These are phyloP conservation scores for Boletus pseudopeckii DNA, from an alignment of 768 basidiomycete genomes.

Conservation along the genomic window DNA sequence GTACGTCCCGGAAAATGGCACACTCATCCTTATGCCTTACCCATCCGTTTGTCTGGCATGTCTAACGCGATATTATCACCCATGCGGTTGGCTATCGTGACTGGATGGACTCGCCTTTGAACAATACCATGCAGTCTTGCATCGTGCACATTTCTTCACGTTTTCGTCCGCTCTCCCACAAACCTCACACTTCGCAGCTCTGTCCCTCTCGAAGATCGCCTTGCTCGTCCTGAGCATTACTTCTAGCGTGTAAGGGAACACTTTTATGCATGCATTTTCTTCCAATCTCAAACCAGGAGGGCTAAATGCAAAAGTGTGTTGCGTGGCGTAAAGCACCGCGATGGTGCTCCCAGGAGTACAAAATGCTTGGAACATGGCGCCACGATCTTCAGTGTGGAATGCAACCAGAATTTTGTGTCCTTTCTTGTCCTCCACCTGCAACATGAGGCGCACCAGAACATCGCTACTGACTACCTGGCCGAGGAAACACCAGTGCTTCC, in stretches of 20 bases:
- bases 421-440: conserved; percentile 30
- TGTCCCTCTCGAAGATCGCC: conserved; percentile 19
- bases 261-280: conserved; percentile 21
- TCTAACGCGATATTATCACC: conserved; percentile 13
- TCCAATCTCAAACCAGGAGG: conserved; percentile 29
- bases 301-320: conserved; percentile 29
- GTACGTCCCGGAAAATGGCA: conserved; percentile 24
- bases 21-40: conserved; percentile 22
- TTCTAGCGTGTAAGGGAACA: conserved; percentile 28
- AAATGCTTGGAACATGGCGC: conserved; percentile 16
- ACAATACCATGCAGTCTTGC: conserved; percentile 30
- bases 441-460: conserved; percentile 26
- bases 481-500: conserved; percentile 31
- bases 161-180: conserved; percentile 18
- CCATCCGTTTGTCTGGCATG: conserved; percentile 25
- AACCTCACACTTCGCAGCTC: conserved; percentile 18
- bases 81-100: not conserved
- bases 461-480: conserved; percentile 24
- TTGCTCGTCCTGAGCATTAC: conserved; percentile 26
- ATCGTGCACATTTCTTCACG: conserved; percentile 26
- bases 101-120: conserved; percentile 22
- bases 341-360: conserved; percentile 29
- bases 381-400: conserved; percentile 33
- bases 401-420: conserved; percentile 25
- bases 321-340: conserved; percentile 31